Base-by-base conservation (phyloP, 2,329 filamentous ascomycete species). In the Talaromyces piceae region DNA sequence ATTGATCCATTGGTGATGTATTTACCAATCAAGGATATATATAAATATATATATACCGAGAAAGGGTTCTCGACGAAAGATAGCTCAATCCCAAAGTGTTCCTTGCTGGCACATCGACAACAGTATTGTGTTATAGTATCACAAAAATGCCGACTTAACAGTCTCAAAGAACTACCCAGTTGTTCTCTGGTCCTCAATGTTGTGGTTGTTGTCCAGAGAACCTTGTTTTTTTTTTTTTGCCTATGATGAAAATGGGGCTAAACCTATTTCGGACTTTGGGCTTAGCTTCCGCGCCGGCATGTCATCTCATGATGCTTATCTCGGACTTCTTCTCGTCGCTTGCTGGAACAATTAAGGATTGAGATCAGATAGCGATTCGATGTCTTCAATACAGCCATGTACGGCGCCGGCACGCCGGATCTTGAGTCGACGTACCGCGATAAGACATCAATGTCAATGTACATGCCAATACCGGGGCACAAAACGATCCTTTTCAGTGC, bases 401-500 rank as follows among this genome's bases (percentile, higher is more conserved):
- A 16, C 20, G 4, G 8, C 20, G n/a, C 22, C 25, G 39, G 39
- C 39, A 13, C 39, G 23, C 20, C 39, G 39, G 13, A 12, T 22
- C 22, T 16, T 25, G 23, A 43, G 20, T 25, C 39, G 39, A 13
- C 20, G 25, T 25, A 6, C 22, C 8, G 20, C 39, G 13, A 23
- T 25, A 22, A 22, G 13, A 43, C 13, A 5, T n/a, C 20, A 23
- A 5, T 20, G 39, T 6, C 39, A 33, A 5, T 16, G 31, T 20
- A 7, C 28, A 30, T 7, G 7, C 28, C 39, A 43, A 23, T 22
- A 12, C 5, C 39, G 23, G 20, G 6, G 22, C 20, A 16, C 22
- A 7, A 12, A 23, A 16, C 46, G 80, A 56, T 65, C 68, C 28
- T 95, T 96, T 75, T 95, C 91, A 41, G 81, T 89, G 56, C 81